phyloP scores from a whole-genome alignment of 2,329 filamentous ascomycete species.

The Aspergillus costaricaensis region DNA sequence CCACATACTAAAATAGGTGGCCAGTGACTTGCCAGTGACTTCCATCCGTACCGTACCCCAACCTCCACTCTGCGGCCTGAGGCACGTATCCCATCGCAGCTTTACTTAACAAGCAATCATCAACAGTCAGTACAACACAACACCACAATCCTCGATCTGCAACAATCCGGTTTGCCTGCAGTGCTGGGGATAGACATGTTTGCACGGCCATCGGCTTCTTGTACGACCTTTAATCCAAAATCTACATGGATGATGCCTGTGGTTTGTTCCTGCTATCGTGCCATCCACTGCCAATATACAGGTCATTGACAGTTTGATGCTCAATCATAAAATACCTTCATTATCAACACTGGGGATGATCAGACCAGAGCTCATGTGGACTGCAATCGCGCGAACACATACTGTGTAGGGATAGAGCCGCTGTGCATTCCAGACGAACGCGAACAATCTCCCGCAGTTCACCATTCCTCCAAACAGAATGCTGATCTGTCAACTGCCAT shows the following conservation, averaged over 20 bases:
- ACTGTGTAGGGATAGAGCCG: background rate
- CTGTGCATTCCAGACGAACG: background rate
- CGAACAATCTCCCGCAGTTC: background rate
- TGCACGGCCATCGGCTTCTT: background rate
- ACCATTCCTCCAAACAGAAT: background rate
- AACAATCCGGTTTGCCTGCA: background rate
- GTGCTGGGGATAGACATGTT: background rate
- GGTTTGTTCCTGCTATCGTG: background rate
- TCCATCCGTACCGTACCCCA: background rate
- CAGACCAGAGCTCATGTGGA: background rate
- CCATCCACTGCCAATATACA: background rate
- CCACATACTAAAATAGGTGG: too few relatives aligned
- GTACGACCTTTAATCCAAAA: background rate
- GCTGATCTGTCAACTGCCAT: too few relatives aligned
- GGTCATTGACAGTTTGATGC: too few relatives aligned
- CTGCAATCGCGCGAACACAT: background rate
- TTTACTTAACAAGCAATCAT: background rate
- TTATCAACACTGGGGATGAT: background rate
- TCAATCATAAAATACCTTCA: too few relatives aligned
- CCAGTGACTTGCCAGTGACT: too few relatives aligned
- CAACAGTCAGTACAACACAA: background rate
- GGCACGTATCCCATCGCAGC: background rate
- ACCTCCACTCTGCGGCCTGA: background rate
- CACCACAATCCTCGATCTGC: background rate
- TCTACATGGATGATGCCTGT: background rate